Evolutionary conservation across 768 basidiomycete genomes (phyloP).

Genomic region (Panellus pusillus): DNA sequence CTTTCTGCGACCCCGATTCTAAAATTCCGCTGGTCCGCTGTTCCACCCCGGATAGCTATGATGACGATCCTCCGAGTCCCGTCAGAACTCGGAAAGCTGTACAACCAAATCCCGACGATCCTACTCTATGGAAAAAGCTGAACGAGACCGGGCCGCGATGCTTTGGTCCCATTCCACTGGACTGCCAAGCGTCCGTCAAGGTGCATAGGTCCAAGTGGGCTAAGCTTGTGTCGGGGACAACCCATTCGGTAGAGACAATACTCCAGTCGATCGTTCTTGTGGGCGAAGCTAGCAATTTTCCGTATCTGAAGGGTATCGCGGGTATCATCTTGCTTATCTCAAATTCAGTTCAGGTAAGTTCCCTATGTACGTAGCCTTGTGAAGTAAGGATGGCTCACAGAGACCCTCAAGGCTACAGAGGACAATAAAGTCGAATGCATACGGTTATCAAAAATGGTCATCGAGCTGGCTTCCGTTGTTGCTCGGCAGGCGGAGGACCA

Average conservation of each 20-base stretch:
- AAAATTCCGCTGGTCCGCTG: constrained; percentile 17
- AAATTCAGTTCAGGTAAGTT: constrained; percentile 20
- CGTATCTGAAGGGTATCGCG: constrained; percentile 22
- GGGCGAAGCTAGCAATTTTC: constrained; percentile 20
- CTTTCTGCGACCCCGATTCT: constrained; percentile 13
- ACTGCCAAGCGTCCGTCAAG: constrained; percentile 9
- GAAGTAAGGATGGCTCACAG: too few species aligned
- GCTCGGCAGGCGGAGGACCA: constrained; percentile 2
- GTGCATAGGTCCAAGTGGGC: constrained; percentile 11
- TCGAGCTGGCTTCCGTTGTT: constrained; percentile 14
- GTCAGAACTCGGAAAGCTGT: constrained; percentile 7
- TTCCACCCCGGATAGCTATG: constrained; percentile 17
- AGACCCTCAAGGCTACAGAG: constrained; percentile 12
- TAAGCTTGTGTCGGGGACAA: constrained; percentile 16
- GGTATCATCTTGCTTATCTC: constrained; percentile 19
- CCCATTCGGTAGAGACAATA: constrained; percentile 11
- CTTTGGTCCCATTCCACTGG: constrained; percentile 17
- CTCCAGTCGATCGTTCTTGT: constrained; percentile 12
- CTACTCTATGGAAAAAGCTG: constrained; percentile 16
- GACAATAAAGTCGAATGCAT: constrained; percentile 18
- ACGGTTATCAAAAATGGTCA: constrained; percentile 13
- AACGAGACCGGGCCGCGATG: constrained; percentile 6
- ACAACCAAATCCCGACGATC: constrained; percentile 15
- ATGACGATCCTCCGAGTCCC: constrained; percentile 14
- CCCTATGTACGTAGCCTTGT: neutral